phyloP scores from a whole-genome alignment of 441 rosid species.

The Pelargonium citronellum region DNA sequence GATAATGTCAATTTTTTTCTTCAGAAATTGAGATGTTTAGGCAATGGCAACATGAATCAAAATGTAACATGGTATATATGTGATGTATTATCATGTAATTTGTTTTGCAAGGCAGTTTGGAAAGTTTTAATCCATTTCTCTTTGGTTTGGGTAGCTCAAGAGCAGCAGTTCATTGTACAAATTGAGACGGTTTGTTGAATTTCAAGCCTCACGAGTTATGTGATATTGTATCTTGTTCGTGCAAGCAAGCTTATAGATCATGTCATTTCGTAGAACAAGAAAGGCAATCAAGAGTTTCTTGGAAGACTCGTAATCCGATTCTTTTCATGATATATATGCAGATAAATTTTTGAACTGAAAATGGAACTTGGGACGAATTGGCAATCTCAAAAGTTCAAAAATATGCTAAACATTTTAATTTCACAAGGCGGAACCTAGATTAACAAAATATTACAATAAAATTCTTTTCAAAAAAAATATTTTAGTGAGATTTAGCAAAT shows the following conservation, averaged over 20 bases:
- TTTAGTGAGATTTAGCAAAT: constrained; percentile 2
- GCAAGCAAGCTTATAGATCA: too few species aligned
- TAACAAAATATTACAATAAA: constrained; percentile 12
- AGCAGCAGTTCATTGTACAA: too few species aligned
- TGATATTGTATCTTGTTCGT: too few species aligned
- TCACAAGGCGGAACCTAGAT: constrained; percentile 18
- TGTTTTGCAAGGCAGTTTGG: too few species aligned
- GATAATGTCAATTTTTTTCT: constrained; percentile 12
- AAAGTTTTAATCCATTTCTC: too few species aligned
- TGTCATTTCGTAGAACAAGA: too few species aligned
- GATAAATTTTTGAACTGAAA: too few species aligned
- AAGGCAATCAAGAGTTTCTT: neutral
- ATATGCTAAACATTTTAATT: constrained; percentile 15
- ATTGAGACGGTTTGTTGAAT: too few species aligned
- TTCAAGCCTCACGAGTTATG: too few species aligned
- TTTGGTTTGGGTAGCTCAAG: too few species aligned
- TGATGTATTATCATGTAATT: too few species aligned
- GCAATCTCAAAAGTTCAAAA: too few species aligned
- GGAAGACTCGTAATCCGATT: constrained; percentile 8
- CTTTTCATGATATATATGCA: constrained; percentile 24
- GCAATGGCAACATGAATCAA: neutral
- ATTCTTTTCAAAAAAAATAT: neutral
- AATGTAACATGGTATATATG: neutral
- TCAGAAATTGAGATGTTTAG: neutral
- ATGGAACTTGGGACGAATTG: neutral